phyloP scores from a whole-genome alignment of 2,329 filamentous ascomycete species.

The Calonectria multiphialidica region DNA sequence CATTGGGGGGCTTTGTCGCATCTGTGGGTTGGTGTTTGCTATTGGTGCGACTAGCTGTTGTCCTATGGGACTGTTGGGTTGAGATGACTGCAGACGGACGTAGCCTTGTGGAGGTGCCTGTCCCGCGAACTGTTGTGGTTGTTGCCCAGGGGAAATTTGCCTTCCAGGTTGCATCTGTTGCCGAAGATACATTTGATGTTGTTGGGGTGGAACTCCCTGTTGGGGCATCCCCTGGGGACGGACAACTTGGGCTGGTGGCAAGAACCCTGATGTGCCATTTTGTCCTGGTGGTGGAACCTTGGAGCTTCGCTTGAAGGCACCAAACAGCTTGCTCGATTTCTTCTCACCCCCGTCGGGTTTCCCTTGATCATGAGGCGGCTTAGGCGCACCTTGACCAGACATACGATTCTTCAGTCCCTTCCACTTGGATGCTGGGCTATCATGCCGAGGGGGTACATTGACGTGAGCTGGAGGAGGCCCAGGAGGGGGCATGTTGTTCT shows the following conservation, averaged over 20 bases:
- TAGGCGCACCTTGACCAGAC: slow-evolving; percentile 45
- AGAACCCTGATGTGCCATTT: slow-evolving; percentile 10
- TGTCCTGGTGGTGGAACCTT: slow-evolving; percentile 42
- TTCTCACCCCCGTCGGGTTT: slow-evolving; percentile 39
- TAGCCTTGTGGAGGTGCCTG: slow-evolving; percentile 29
- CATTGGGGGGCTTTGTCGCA: slow-evolving; percentile 23
- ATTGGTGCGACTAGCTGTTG: slow-evolving; percentile 21
- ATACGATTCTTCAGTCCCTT: slow-evolving; percentile 49
- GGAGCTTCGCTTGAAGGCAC: slow-evolving; percentile 48
- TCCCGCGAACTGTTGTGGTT: slow-evolving; percentile 10
- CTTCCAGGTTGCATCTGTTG: slow-evolving; percentile 20
- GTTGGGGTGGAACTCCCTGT: slow-evolving; percentile 23
- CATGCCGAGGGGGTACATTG: slow-evolving; percentile 30
- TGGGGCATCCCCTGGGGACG: slow-evolving; percentile 19
- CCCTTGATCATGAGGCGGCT: slow-evolving; percentile 27
- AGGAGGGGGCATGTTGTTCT: slow-evolving; percentile 19
- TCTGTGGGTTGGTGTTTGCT: not conserved
- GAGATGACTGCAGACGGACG: slow-evolving; percentile 32
- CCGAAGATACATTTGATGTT: slow-evolving; percentile 33
- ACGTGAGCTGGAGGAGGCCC: slow-evolving; percentile 19
- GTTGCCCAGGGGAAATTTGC: not conserved
- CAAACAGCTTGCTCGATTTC: slow-evolving; percentile 44
- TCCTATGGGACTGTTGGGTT: slow-evolving; percentile 27
- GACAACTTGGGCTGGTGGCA: slow-evolving; percentile 11
- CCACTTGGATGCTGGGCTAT: slow-evolving; percentile 46